A percentile compares a stretch with the other conserved stretches of the same genome.
Conservation (phyloP, 1,284 basidiomycete species). For the Trametes versicolor region DNA sequence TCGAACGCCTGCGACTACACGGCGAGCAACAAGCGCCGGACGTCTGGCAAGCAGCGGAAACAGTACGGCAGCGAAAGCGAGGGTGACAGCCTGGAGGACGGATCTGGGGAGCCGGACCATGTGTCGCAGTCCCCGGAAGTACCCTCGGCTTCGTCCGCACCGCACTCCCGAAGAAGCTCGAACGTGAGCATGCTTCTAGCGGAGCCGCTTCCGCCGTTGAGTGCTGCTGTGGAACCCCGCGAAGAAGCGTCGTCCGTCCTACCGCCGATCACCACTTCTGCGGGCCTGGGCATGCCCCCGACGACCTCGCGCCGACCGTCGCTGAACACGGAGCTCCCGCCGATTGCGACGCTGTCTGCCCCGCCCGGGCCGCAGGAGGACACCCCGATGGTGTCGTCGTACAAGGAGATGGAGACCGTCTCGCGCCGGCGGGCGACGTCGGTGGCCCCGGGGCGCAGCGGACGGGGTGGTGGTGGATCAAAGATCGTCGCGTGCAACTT, state of each 20-base stretch:
- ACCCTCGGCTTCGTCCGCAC: slow-evolving; percentile 51
- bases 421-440: slow-evolving; percentile 67
- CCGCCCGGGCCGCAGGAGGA: slow-evolving; percentile 34
- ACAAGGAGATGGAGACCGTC: slow-evolving; percentile 25
- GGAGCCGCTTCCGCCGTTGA: slow-evolving; percentile 44
- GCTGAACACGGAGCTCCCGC: slow-evolving; percentile 64
- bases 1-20: slow-evolving; percentile 80
- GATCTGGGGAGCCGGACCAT: slow-evolving; percentile 50
- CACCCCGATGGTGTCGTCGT: slow-evolving; percentile 25
- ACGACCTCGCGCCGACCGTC: slow-evolving; percentile 29
- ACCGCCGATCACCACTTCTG: slow-evolving; percentile 39
- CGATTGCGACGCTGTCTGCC: slow-evolving; percentile 71
- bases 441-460: slow-evolving; percentile 54
- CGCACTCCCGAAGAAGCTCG: slow-evolving; percentile 67
- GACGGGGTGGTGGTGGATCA: slow-evolving; percentile 65
- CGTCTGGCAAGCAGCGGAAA: slow-evolving; percentile 59
- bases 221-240: slow-evolving; percentile 39
- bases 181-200: slow-evolving; percentile 55
- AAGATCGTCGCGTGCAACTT: slow-evolving; percentile 87
- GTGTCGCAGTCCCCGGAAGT: slow-evolving; percentile 73
- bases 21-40: slow-evolving; percentile 77
- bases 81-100: slow-evolving; percentile 59
- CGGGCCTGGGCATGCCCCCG: slow-evolving; percentile 27
- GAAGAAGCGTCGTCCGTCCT: slow-evolving; percentile 39
- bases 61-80: slow-evolving; percentile 61